Evolutionary conservation across 2,329 filamentous ascomycete genomes (phyloP), one percentile per base, ranked within the genome.

Genomic region (Ustilaginoidea virens): DNA sequence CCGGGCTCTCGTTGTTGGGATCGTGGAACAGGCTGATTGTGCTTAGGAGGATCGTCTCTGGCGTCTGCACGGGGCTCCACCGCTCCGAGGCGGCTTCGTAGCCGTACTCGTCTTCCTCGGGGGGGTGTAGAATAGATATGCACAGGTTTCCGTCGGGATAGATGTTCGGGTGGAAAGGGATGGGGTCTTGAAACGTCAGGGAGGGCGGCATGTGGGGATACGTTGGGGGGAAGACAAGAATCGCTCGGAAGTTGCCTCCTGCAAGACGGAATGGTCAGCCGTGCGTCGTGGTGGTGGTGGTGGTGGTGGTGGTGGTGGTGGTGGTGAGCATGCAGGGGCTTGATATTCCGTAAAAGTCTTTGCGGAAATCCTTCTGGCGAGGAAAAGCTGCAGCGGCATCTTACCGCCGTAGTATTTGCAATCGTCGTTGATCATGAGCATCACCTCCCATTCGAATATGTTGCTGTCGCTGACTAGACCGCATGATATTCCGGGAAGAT

Each of bases 381-480:
- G 21, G 15, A 6, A 19, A 19, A 19, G 29, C 10, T 23, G 24
- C 29, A 10, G 17, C 29, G 21, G 17, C 17, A 22, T 56, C 70
- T 33, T 58, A 87, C 86, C 86, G 45, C 86, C 86, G 45, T 94
- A 94, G 54, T 81, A 80, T 56, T 86, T 87, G 56, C 80, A 86
- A 48, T 92, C 85, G 44, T 94, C 86, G 37, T 74, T 83, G 40
- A 96, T 87, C 87, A 98, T 96, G 36, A 98, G 72, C 80, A 94
- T 93, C 13, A 96, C 85, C 55, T 96, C 86, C 90, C 90, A 98
- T 60, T 92, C 80, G 41, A 94, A 94, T 7, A 96, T 74, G 50
- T 92, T 92, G 56, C 61, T 79, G 52, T 80, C 80, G 45, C 77
- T 74, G 29, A 86, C 74, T 24, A 98, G 62, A 1, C 90, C 90